Base-by-base conservation (phyloP, 164 flowering plant species). In the Berberis thunbergii region DNA sequence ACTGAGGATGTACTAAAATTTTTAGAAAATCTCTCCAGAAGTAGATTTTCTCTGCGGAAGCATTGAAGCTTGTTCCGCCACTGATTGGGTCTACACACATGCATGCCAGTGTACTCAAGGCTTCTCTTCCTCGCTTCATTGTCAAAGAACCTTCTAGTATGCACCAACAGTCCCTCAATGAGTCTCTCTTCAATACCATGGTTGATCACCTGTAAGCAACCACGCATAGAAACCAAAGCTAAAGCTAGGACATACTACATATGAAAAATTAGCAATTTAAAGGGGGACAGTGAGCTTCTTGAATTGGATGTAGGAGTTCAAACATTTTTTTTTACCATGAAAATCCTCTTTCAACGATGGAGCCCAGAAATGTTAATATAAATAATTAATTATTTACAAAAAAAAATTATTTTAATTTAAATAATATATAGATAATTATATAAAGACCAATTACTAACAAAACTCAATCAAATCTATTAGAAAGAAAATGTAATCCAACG, bases 1-100 rank as follows among this genome's bases (percentile, higher is more conserved):
- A 83, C 6, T 69, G 13, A 8, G 97, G 97, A 68, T 87, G 96
- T 1, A 78, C 84, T 4, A 78, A 48, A 2, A 84, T 62, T 76
- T 86, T 88, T n/a, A 91, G 75, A 68, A 67, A 91, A 64, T 91
- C 93, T 64, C n/a, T n/a, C n/a, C n/a, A n/a, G n/a, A n/a, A n/a
- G n/a, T n/a, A n/a, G n/a, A n/a, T n/a, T n/a, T n/a, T n/a, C n/a
- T n/a, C 89, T 42, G 66, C 75, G 0, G 74, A 59, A 10, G 72
- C 52, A 60, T 88, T 84, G 58, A 83, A 80, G 74, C 96, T 85
- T 2, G 94, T 86, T 1, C 96, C 94, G 46, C 57, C 83, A 64
- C 83, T 76, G 44, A 86, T 74, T 2, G 86, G 86, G 4, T 79
- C 82, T 70, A 79, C n/a, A 13, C 3, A 78, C 79, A 56, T 78